phyloP scores from a whole-genome alignment of 2,329 filamentous ascomycete species.

The Colletotrichum camelliae region DNA sequence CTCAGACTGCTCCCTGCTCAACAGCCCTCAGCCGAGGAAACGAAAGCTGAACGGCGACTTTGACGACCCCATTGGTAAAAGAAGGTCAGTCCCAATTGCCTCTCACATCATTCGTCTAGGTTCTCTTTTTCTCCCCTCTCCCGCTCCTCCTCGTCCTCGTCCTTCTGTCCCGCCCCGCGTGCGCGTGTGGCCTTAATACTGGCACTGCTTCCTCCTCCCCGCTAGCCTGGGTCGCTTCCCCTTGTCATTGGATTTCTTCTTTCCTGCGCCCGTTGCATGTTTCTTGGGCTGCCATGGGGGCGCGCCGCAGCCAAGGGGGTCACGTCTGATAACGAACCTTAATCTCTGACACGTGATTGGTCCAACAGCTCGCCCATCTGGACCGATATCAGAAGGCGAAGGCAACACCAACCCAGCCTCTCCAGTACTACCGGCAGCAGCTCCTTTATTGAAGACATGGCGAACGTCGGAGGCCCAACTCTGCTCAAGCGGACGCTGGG shows the following conservation, averaged over 20 bases:
- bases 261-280: conserved; percentile 9
- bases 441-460: conserved; percentile 73
- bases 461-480: conserved; percentile 70
- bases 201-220: background rate
- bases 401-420: conserved; percentile 61
- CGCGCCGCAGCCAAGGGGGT: conserved; percentile 5
- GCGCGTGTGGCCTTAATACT: background rate
- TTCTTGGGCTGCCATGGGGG: conserved; percentile 7
- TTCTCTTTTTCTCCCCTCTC: background rate
- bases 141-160: background rate
- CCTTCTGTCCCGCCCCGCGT: background rate
- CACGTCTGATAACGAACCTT: conserved; percentile 19
- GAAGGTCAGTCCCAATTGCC: conserved; percentile 63
- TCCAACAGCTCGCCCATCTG: conserved; percentile 60
- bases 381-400: conserved; percentile 57
- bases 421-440: conserved; percentile 67
- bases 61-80: conserved; percentile 63
- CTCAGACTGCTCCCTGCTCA: conserved; percentile 79
- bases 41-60: conserved; percentile 74
- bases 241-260: background rate
- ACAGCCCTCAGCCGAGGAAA: conserved; percentile 80
- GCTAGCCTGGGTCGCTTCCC: background rate
- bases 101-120: background rate
- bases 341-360: conserved; percentile 56
- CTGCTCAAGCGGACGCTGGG: conserved; percentile 74